Evolutionary conservation across 2,329 filamentous ascomycete species (phyloP).

Genomic region (Scleromitrula shiraiana): DNA sequence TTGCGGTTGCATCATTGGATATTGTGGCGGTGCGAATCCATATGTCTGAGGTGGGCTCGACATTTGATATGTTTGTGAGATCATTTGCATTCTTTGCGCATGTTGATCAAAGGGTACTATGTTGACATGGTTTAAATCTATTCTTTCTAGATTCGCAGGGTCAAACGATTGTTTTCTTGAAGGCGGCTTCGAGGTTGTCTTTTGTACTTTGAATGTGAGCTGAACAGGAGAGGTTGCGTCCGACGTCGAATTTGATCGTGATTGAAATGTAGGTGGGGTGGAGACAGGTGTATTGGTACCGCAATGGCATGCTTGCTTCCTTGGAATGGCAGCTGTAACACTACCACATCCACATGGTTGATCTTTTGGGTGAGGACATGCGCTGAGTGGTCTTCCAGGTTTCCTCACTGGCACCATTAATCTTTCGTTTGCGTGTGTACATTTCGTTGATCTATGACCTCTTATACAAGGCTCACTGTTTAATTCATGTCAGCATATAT

Average conservation of each 20-base stretch:
- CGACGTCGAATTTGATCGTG: constrained; percentile 25
- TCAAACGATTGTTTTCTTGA: constrained; percentile 43
- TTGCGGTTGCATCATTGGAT: constrained; percentile 18
- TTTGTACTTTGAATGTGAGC: constrained; percentile 25
- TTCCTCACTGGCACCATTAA: constrained; percentile 65
- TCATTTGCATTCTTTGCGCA: constrained; percentile 20
- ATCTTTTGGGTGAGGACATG: constrained; percentile 52
- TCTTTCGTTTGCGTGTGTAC: constrained; percentile 58
- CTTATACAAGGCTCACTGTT: constrained; percentile 65
- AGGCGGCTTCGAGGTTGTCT: constrained; percentile 16
- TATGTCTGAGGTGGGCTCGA: constrained; percentile 16
- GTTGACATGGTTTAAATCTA: constrained; percentile 46
- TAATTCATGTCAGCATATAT: constrained; percentile 13
- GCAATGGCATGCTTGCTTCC: constrained; percentile 49
- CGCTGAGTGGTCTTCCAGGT: constrained; percentile 61
- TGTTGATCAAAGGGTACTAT: constrained; percentile 33
- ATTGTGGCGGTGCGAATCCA: constrained; percentile 21
- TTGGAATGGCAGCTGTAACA: constrained; percentile 57
- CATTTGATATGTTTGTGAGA: constrained; percentile 21
- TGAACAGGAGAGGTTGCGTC: constrained; percentile 34
- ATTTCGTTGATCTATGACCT: constrained; percentile 69
- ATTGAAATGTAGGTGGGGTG: constrained; percentile 10
- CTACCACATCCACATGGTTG: constrained; percentile 49
- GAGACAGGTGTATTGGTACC: constrained; percentile 30
- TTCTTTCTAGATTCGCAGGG: constrained; percentile 40